Base-by-base conservation (phyloP, 2,329 filamentous ascomycete genomes). In the Nannizziopsis barbatae region DNA sequence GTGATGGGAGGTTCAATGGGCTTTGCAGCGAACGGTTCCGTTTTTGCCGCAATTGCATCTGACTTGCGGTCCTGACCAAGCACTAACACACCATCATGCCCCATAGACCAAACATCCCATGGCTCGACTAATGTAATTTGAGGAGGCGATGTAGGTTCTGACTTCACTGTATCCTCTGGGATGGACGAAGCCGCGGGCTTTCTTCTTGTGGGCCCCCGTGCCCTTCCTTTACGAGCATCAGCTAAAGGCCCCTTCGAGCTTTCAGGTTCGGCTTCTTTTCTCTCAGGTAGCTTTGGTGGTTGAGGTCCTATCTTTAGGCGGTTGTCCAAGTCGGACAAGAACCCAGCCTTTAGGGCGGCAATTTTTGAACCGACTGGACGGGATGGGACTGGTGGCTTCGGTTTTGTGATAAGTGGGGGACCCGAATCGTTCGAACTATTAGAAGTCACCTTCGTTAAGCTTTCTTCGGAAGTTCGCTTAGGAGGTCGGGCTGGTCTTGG, bases 291-390 rank as follows among this genome's bases (percentile, higher is more conserved):
- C 71, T 87, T 89, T 1, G 81, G 77, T 9, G 47, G 79, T 57
- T 86, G 81, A n/a, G 89, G 90, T 1, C 92, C 92, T 32, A 94
- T 70, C 61, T 87, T 83, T 22, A 98, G 73, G 42, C 88, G 84
- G 58, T 87, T 89, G 66, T 96, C 95, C 37, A 98, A 71, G 60
- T 96, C 90, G 39, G 81, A 88, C 75, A 98, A 80, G 65, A 98
- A 96, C 2, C 86, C 87, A 33, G 86, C 86, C 66, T 94, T 88
- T 30, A 98, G 71, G 18, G 86, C 84, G 12, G 89, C 87, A 62
- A 98, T 93, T 71, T 96, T 96, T 58, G 80, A 79, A 8, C 86
- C 86, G 38, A 76, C 75, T 1, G 88, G 86, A 40, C 87, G 80
- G 11, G 81, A 77, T 9, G 92, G 89, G 1, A 96, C 77, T 0